Percentiles rank a stretch among this genome's conserved stretches.
These are phyloP conservation scores for Amauroascus niger DNA, from an alignment of 2,329 filamentous ascomycete genomes.

Conservation along the genomic window DNA sequence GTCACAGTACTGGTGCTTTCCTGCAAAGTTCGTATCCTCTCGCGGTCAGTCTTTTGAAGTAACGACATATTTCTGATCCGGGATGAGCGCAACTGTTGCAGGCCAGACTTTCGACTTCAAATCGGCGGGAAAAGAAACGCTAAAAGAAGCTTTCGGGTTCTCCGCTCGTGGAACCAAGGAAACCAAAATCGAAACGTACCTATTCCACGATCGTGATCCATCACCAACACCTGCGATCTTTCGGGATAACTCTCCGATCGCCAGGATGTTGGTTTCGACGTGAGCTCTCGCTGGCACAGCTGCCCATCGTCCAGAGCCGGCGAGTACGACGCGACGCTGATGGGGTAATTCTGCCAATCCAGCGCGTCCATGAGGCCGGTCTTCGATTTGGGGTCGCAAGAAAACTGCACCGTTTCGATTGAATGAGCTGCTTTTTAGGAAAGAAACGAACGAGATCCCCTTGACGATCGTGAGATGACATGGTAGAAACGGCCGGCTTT, in stretches of 20 bases:
- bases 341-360: constrained; percentile 13
- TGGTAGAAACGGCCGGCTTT: no score
- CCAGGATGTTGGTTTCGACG: constrained; percentile 10
- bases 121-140: not conserved
- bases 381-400: not conserved
- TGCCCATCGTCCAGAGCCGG: constrained; percentile 13
- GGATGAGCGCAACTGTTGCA: no score
- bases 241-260: constrained; percentile 12
- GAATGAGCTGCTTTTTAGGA: no score
- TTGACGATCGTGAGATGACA: no score
- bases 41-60: not conserved
- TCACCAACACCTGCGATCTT: constrained; percentile 7
- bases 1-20: constrained; percentile 10
- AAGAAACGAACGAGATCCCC: no score
- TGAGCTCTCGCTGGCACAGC: constrained; percentile 13
- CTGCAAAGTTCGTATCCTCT: not conserved
- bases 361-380: constrained; percentile 5
- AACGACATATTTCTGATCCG: no score
- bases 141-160: constrained; percentile 11
- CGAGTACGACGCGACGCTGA: constrained; percentile 12
- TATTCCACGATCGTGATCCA: constrained; percentile 11
- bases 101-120: no score
- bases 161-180: not conserved
- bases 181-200: constrained; percentile 5
- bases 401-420: not conserved